Conservation (phyloP, 768 basidiomycete species). For the Paxillus rubicundulus region DNA sequence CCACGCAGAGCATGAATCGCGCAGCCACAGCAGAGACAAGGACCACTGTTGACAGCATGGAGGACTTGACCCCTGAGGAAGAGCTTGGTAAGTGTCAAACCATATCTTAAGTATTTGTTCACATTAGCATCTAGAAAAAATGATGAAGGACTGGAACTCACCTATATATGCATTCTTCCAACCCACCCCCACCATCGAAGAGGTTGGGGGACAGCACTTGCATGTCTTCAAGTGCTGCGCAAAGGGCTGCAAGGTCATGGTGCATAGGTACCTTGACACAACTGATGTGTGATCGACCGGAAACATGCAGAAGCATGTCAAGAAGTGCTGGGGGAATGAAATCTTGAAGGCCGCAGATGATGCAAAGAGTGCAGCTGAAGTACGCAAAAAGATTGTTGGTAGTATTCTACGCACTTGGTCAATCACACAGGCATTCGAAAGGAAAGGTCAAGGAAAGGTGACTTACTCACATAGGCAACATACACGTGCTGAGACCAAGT, state of each 20-base stretch:
- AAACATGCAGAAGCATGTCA: constrained; percentile 29
- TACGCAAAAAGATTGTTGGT: background rate
- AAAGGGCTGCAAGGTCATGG: constrained; percentile 14
- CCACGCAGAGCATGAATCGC: too few relatives aligned
- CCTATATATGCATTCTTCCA: constrained; percentile 38
- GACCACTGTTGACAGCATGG: too few relatives aligned
- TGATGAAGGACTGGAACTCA: too few relatives aligned
- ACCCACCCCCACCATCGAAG: constrained; percentile 15
- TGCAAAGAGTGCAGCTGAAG: constrained; percentile 10
- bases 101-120: too few relatives aligned
- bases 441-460: too few relatives aligned
- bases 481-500: too few relatives aligned
- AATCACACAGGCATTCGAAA: background rate
- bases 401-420: background rate
- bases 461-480: too few relatives aligned
- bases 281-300: too few relatives aligned
- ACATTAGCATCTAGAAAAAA: too few relatives aligned
- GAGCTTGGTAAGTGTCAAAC: too few relatives aligned
- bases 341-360: constrained; percentile 12
- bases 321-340: constrained; percentile 33
- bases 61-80: too few relatives aligned
- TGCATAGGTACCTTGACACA: constrained; percentile 22
- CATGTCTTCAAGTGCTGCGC: constrained; percentile 31
- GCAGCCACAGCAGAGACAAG: too few relatives aligned
- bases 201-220: constrained; percentile 16